phyloP scores from a whole-genome alignment of 208 protist genomes.

The Lotmaria passim region DNA sequence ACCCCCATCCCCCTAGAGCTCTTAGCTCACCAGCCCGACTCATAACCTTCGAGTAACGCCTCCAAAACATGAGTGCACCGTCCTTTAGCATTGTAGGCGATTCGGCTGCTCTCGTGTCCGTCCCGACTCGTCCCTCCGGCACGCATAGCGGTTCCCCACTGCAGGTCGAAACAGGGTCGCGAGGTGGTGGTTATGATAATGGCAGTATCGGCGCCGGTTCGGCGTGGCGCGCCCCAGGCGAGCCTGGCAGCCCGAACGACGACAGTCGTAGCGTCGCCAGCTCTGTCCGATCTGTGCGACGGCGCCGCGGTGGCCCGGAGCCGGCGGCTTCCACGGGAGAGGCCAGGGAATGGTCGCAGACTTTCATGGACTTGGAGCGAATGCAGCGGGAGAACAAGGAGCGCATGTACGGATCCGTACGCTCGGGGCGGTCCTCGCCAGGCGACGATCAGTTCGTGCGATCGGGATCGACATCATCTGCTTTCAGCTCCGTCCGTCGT shows the following conservation, averaged over 20 bases:
- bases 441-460: slow-evolving; percentile 16
- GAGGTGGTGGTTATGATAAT: not conserved
- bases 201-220: not conserved
- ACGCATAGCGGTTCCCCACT: not conserved
- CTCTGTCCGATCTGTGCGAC: slow-evolving; percentile 36
- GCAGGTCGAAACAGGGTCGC: not conserved
- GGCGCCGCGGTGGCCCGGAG: slow-evolving; percentile 36
- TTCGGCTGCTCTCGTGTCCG: not conserved
- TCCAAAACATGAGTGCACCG: not conserved
- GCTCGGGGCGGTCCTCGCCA: slow-evolving; percentile 15
- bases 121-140: not conserved
- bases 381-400: slow-evolving; percentile 84
- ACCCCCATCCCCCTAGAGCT: too few species aligned
- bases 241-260: slow-evolving; percentile 18
- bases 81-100: not conserved
- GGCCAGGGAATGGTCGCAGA: slow-evolving; percentile 42
- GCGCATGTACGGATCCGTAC: slow-evolving; percentile 39
- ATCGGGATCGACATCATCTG: slow-evolving; percentile 15
- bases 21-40: too few species aligned
- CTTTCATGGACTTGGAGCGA: slow-evolving; percentile 56
- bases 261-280: slow-evolving; percentile 44
- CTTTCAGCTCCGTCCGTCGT: slow-evolving; percentile 17
- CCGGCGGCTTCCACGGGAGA: slow-evolving; percentile 14
- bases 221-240: not conserved
- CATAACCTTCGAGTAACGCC: too few species aligned